Conservation (phyloP, 176 grass and related monocot genomes). For the Carex scoparia region DNA sequence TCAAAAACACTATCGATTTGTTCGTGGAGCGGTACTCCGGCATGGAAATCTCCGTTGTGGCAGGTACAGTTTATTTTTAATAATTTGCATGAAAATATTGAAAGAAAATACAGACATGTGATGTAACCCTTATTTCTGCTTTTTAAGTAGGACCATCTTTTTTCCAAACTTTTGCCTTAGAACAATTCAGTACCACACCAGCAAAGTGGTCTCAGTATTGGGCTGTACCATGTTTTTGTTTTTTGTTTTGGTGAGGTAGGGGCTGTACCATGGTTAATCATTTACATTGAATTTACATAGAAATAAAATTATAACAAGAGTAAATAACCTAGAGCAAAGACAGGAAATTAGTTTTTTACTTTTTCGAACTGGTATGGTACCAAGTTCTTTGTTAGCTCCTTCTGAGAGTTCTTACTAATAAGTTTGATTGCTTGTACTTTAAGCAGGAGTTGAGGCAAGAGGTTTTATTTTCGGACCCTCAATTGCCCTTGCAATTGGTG, state of each 20-base stretch:
- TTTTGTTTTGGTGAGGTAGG: too few species aligned
- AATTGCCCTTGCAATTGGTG: conserved; percentile 59
- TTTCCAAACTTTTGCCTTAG: background rate
- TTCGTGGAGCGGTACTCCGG: conserved; percentile 47
- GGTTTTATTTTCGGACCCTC: conserved; percentile 62
- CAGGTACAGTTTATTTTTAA: conserved; percentile 31
- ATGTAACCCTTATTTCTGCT: background rate
- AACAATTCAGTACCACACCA: background rate
- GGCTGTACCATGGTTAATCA: background rate
- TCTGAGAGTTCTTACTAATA: background rate
- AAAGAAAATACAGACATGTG: too few species aligned
- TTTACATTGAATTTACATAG: background rate
- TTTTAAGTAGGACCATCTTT: background rate
- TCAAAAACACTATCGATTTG: conserved; percentile 53
- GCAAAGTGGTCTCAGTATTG: background rate
- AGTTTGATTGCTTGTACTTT: background rate
- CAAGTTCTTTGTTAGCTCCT: background rate
- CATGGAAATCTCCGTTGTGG: conserved; percentile 47
- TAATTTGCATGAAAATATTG: background rate
- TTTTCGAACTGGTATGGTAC: background rate
- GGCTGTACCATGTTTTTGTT: background rate
- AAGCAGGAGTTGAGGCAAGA: conserved; percentile 50
- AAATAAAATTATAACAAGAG: background rate
- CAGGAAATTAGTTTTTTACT: background rate
- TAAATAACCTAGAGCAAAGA: background rate